phyloP scores from a whole-genome alignment of 305 asterid genomes.

The Fraxinus nigra region DNA sequence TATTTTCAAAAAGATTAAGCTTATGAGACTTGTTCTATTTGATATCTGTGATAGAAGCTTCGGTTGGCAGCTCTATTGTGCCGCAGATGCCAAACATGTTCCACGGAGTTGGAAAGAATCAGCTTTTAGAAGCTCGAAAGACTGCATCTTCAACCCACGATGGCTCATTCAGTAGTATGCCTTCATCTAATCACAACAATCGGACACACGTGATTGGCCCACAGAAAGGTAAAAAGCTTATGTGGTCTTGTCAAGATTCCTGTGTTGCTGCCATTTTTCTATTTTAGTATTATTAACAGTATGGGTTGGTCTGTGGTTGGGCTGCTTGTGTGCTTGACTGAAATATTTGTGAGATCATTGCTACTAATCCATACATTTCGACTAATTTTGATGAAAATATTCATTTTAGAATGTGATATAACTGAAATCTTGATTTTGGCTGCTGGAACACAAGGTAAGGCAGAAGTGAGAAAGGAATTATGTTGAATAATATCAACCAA shows the following conservation, averaged over 20 bases:
- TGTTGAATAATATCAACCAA: constrained; percentile 10
- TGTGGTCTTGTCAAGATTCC: neutral
- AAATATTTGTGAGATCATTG: neutral
- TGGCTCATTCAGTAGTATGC: constrained; percentile 54
- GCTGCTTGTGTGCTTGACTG: neutral
- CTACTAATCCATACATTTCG: neutral
- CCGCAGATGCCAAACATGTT: constrained; percentile 37
- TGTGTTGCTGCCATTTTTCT: neutral
- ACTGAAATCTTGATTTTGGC: neutral
- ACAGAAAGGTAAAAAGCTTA: constrained; percentile 55
- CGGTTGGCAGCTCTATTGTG: constrained; percentile 36
- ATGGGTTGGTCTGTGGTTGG: neutral
- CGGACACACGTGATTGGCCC: constrained; percentile 62
- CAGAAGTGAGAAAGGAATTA: neutral
- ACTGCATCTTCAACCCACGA: constrained; percentile 42
- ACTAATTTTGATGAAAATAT: neutral
- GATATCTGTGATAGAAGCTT: constrained; percentile 37
- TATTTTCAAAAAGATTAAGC: constrained; percentile 16
- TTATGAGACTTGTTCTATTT: constrained; percentile 25
- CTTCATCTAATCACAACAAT: constrained; percentile 68
- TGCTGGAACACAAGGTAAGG: neutral
- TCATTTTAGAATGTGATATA: neutral
- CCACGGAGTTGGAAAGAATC: constrained; percentile 57
- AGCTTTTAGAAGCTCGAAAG: constrained; percentile 46
- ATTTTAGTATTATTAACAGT: neutral